Conservation (phyloP, 2,329 filamentous ascomycete species). For the Gnomoniopsis smithogilvyi region DNA sequence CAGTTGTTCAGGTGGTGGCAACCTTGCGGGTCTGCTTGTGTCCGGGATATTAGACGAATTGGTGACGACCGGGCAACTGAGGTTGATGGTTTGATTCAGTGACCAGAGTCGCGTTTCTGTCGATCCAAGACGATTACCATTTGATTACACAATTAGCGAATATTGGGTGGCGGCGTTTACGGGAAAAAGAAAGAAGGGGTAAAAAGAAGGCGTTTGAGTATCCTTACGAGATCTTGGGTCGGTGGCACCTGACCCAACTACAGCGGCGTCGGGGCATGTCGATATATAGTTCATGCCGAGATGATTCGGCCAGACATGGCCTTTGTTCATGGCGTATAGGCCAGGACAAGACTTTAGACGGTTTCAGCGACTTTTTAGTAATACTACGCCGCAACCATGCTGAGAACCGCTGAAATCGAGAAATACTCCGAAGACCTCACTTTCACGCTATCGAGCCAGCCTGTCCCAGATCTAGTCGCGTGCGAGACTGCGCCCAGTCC, state of each 20-base stretch:
- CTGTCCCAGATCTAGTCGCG: too few relatives aligned
- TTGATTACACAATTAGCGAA: not conserved
- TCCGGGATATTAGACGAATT: not conserved
- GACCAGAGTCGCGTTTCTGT: not conserved
- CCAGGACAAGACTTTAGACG: not conserved
- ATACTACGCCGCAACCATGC: not conserved
- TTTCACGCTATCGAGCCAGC: too few relatives aligned
- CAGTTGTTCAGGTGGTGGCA: not conserved
- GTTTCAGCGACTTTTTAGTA: not conserved
- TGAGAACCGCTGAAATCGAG: too few relatives aligned
- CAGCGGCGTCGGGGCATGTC: conserved; percentile 3
- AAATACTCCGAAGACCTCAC: too few relatives aligned
- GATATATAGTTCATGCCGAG: not conserved
- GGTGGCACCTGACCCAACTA: not conserved
- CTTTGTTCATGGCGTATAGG: not conserved
- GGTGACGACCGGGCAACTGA: not conserved
- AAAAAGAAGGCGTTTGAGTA: not conserved
- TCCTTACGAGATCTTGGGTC: not conserved
- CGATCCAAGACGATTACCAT: not conserved
- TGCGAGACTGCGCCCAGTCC: too few relatives aligned
- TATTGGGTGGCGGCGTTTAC: not conserved
- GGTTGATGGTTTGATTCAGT: not conserved
- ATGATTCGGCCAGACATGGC: not conserved
- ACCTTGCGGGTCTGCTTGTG: not conserved
- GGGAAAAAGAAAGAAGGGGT: not conserved